These are phyloP conservation scores for Stagonosporopsis rhizophila DNA, from an alignment of 2,329 filamentous ascomycete genomes.

Conservation along the genomic window DNA sequence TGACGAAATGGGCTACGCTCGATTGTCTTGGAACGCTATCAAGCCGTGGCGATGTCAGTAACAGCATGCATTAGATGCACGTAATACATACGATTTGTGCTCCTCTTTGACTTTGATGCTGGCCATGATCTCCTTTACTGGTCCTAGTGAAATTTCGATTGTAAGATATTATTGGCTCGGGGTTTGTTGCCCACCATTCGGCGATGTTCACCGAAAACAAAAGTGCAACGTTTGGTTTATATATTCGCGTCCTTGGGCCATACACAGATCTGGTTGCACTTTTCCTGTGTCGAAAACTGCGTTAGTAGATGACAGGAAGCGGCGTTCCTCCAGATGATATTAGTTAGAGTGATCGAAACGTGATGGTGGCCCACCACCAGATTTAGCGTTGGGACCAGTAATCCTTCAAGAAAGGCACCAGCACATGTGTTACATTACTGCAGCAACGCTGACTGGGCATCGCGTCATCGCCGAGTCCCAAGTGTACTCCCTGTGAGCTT, in stretches of 20 bases:
- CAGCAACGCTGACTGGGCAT: constrained; percentile 2
- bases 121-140: neutral
- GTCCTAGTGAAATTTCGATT: neutral
- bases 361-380: neutral
- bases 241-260: neutral
- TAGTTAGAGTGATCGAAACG: neutral
- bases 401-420: constrained; percentile 2
- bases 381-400: neutral
- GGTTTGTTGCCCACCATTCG: neutral
- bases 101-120: neutral
- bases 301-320: neutral
- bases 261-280: neutral
- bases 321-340: neutral
- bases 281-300: neutral
- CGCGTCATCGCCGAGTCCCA: neutral
- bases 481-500: neutral
- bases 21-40: neutral
- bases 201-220: constrained; percentile 2
- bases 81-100: neutral
- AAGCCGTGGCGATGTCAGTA: neutral
- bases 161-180: constrained; percentile 2
- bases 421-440: neutral
- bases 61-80: neutral
- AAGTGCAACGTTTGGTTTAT: neutral
- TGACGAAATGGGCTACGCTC: constrained; percentile 9